A percentile compares a stretch with the other conserved stretches of the same genome.
Conservation (phyloP, 441 rosid species). For the Populus hybrid region DNA sequence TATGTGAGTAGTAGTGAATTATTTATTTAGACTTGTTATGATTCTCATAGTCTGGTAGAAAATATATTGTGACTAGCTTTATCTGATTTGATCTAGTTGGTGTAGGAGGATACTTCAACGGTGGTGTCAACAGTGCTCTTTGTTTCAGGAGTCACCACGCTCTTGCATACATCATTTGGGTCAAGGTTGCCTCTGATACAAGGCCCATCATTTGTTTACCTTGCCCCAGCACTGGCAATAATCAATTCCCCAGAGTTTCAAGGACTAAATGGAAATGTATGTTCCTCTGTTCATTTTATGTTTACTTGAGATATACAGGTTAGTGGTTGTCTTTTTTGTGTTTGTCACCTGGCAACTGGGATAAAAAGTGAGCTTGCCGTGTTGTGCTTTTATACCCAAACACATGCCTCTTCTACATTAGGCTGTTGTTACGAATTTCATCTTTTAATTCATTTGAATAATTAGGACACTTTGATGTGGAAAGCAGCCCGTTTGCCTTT, state of each 20-base stretch:
- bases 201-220: conserved; percentile 90
- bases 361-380: not conserved
- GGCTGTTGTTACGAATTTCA: not conserved
- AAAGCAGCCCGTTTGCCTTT: not conserved
- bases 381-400: not conserved
- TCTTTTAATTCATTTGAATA: not conserved
- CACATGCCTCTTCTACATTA: not conserved
- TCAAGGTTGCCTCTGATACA: conserved; percentile 94
- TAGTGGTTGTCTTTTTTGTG: not conserved
- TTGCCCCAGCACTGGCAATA: conserved; percentile 87
- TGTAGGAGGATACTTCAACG: conserved; percentile 83
- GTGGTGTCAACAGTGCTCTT: conserved; percentile 88
- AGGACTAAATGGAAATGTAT: conserved; percentile 81
- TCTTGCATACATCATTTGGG: conserved; percentile 83
- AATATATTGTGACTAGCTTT: conserved; percentile 7
- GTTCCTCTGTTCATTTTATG: conserved; percentile 21
- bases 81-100: conserved; percentile 42
- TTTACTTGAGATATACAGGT: not conserved
- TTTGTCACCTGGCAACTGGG: not conserved
- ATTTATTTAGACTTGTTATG: conserved; percentile 5
- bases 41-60: not conserved
- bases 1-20: conserved; percentile 55
- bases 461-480: not conserved
- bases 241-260: conserved; percentile 90
- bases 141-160: conserved; percentile 83